These are phyloP conservation scores for Penicillium sp. DNA, from an alignment of 2,329 filamentous ascomycete species.

Conservation along the genomic window DNA sequence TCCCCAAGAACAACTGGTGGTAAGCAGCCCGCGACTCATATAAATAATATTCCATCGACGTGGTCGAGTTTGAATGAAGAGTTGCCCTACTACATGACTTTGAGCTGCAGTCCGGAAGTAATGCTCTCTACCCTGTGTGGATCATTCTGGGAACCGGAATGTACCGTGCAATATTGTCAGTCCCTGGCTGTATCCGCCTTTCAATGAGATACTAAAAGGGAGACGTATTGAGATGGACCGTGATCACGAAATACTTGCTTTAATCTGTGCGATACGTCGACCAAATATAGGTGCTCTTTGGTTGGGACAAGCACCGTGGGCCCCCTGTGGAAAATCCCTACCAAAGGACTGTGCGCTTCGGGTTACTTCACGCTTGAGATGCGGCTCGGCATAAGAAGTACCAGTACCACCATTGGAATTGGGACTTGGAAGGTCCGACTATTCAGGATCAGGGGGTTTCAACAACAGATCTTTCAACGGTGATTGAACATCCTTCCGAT, in stretches of 20 bases:
- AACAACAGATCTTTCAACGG: background rate
- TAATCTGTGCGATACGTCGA: slow-evolving; percentile 16
- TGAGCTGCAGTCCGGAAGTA: slow-evolving; percentile 17
- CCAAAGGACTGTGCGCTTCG: slow-evolving; percentile 12
- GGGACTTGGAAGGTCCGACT: slow-evolving; percentile 7
- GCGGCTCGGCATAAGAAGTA: slow-evolving; percentile 15
- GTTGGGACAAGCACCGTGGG: background rate
- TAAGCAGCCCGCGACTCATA: background rate
- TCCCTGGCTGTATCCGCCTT: slow-evolving; percentile 19
- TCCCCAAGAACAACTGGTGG: background rate
- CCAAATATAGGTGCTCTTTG: slow-evolving; percentile 13
- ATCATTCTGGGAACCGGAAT: slow-evolving; percentile 16
- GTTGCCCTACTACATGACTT: slow-evolving; percentile 15
- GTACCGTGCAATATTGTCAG: slow-evolving; percentile 21
- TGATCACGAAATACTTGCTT: slow-evolving; percentile 10
- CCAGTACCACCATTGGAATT: slow-evolving; percentile 13
- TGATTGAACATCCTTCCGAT: too few relatives aligned
- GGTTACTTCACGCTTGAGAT: slow-evolving; percentile 11
- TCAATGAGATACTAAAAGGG: slow-evolving; percentile 9
- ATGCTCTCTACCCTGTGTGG: slow-evolving; percentile 18
- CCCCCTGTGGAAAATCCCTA: background rate
- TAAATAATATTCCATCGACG: background rate
- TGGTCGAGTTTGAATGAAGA: background rate
- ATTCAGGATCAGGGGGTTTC: slow-evolving; percentile 6
- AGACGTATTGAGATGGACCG: too few relatives aligned